These are phyloP conservation scores for Streptanthus diversifolius DNA, from an alignment of 345 rosid genomes.

Conservation along the genomic window DNA sequence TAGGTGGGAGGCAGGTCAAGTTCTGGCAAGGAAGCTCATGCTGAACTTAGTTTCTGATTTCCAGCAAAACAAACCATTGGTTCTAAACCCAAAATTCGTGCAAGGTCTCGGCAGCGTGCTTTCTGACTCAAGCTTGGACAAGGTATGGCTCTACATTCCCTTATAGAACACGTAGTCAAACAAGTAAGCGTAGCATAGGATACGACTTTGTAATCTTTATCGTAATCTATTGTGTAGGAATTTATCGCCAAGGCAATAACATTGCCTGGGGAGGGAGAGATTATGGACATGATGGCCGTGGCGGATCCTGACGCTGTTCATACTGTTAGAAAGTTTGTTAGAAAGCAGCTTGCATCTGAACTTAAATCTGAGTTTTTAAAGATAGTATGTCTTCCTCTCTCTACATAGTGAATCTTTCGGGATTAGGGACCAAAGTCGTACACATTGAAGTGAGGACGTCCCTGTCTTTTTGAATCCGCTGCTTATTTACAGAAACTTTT, in stretches of 20 bases:
- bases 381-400: conserved; percentile 46
- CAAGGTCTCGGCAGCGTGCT: conserved; percentile 76
- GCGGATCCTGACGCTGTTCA: conserved; percentile 99
- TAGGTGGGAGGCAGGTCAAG: conserved; percentile 99
- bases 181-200: not conserved
- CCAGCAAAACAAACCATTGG: conserved; percentile 66
- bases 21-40: conserved; percentile 89
- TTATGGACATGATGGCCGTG: conserved; percentile 96
- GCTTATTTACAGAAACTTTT: not conserved
- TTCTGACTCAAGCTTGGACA: conserved; percentile 67
- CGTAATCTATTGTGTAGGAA: conserved; percentile 50
- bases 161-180: not conserved
- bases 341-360: conserved; percentile 87
- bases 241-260: conserved; percentile 88
- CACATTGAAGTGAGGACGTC: not conserved
- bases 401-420: not conserved
- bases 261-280: conserved; percentile 92
- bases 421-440: not conserved
- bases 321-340: conserved; percentile 77
- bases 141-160: conserved; percentile 41
- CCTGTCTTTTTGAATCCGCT: not conserved
- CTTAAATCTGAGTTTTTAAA: conserved; percentile 67
- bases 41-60: conserved; percentile 76
- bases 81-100: conserved; percentile 70
- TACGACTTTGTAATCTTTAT: not conserved